phyloP scores from a whole-genome alignment of 805 yeast genomes.

The Starmera amethionina region DNA sequence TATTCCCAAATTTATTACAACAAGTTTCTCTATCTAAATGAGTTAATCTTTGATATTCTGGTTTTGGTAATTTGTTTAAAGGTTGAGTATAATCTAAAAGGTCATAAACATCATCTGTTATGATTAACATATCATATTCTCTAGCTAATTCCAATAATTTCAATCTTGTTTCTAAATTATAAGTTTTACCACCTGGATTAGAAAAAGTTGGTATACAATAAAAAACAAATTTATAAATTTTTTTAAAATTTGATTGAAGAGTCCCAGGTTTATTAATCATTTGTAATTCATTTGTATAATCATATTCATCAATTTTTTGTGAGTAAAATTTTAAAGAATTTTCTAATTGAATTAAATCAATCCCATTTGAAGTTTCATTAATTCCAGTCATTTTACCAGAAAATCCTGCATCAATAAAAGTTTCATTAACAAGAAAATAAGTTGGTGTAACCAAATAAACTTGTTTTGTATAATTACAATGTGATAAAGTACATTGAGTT shows the following conservation, averaged over 20 bases:
- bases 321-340: slow-evolving; percentile 37
- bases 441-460: slow-evolving; percentile 80
- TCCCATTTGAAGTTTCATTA: slow-evolving; percentile 33
- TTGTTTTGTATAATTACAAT: slow-evolving; percentile 41
- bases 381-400: slow-evolving; percentile 58
- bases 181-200: slow-evolving; percentile 74
- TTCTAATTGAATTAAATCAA: neutral
- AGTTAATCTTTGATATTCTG: slow-evolving; percentile 40
- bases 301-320: slow-evolving; percentile 11
- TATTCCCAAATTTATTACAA: slow-evolving; percentile 48
- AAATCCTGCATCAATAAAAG: slow-evolving; percentile 75
- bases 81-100: slow-evolving; percentile 43
- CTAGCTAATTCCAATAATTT: slow-evolving; percentile 63
- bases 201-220: slow-evolving; percentile 80
- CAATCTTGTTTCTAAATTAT: slow-evolving; percentile 40
- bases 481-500: slow-evolving; percentile 52
- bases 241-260: slow-evolving; percentile 23
- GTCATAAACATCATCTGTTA: slow-evolving; percentile 86
- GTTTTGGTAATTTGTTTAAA: slow-evolving; percentile 17
- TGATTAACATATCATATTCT: slow-evolving; percentile 61
- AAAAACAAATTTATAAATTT: slow-evolving; percentile 58
- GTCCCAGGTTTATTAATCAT: neutral
- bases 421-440: slow-evolving; percentile 67
- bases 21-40: slow-evolving; percentile 54
- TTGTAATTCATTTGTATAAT: slow-evolving; percentile 3